Conservation (phyloP, 1,284 basidiomycete genomes). For the Marasmius tenuissimus region DNA sequence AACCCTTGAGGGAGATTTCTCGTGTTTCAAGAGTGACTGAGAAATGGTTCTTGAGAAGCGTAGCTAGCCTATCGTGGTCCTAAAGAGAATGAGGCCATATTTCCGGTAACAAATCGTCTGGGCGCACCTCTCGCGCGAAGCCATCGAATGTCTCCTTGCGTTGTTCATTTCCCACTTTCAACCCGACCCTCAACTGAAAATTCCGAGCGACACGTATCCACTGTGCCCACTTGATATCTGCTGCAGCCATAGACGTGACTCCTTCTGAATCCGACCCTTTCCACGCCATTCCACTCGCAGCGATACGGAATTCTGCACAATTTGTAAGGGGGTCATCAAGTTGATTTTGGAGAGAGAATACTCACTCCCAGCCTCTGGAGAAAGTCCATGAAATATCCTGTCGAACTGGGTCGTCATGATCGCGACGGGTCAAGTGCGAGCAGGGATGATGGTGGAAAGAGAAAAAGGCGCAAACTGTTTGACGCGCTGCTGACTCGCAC, state of each 20-base stretch:
- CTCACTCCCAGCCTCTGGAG: constrained; percentile 80
- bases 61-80: constrained; percentile 82
- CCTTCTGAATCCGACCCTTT: constrained; percentile 71
- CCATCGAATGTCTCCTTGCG: constrained; percentile 90
- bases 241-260: constrained; percentile 66
- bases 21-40: constrained; percentile 81
- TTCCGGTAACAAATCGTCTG: background rate
- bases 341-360: constrained; percentile 14
- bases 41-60: constrained; percentile 85
- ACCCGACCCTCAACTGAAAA: constrained; percentile 85
- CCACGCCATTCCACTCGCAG: constrained; percentile 90
- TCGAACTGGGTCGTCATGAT: constrained; percentile 79
- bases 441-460: constrained; percentile 14
- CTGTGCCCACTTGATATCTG: constrained; percentile 83
- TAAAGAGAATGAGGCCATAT: constrained; percentile 28
- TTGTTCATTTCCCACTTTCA: constrained; percentile 59
- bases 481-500: constrained; percentile 38
- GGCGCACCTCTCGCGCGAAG: constrained; percentile 81
- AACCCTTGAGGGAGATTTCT: constrained; percentile 91
- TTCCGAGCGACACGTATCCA: constrained; percentile 93
- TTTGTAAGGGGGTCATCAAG: constrained; percentile 4
- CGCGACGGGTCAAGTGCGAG: background rate
- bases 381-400: constrained; percentile 76
- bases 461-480: constrained; percentile 10
- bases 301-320: constrained; percentile 81